These are phyloP conservation scores for Leccinum rimulosum DNA, from an alignment of 768 basidiomycete species.

Conservation along the genomic window DNA sequence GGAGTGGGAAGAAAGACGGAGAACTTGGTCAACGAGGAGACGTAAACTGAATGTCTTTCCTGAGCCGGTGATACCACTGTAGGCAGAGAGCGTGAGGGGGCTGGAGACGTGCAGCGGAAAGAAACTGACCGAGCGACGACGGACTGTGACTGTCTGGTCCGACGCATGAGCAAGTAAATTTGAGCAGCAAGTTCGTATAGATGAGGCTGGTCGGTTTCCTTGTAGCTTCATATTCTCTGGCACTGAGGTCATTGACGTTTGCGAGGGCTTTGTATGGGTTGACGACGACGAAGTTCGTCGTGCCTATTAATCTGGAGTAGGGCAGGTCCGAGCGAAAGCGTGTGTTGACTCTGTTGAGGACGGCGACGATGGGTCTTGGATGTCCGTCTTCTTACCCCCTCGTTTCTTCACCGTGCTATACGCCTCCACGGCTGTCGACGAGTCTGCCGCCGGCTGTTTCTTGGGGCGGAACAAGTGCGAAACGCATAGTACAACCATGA, in stretches of 20 bases:
- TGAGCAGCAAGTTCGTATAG: slow-evolving; percentile 84
- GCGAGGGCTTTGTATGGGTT: slow-evolving; percentile 85
- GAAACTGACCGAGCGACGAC: slow-evolving; percentile 67
- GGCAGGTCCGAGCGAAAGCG: slow-evolving; percentile 87
- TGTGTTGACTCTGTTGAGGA: slow-evolving; percentile 54
- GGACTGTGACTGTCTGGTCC: slow-evolving; percentile 73
- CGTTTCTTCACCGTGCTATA: slow-evolving; percentile 31
- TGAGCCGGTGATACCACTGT: slow-evolving; percentile 85
- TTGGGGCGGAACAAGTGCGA: slow-evolving; percentile 69
- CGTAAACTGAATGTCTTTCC: slow-evolving; percentile 77
- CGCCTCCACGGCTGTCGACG: slow-evolving; percentile 38
- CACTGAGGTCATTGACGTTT: slow-evolving; percentile 76
- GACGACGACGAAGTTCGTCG: slow-evolving; percentile 70
- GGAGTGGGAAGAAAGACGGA: slow-evolving; percentile 79
- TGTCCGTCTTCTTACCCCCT: slow-evolving; percentile 44
- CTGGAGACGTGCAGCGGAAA: background rate
- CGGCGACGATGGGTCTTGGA: slow-evolving; percentile 65
- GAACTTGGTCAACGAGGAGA: slow-evolving; percentile 75
- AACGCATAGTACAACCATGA: slow-evolving; percentile 86
- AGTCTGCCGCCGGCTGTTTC: slow-evolving; percentile 36
- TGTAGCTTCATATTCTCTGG: slow-evolving; percentile 85
- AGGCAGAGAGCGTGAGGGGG: background rate
- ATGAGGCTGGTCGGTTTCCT: slow-evolving; percentile 83
- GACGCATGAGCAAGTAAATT: slow-evolving; percentile 79
- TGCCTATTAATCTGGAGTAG: slow-evolving; percentile 66